Evolutionary conservation across 164 flowering plant genomes (phyloP), one percentile per base, ranked within the genome.

Genomic region (Tinospora cordifolia): DNA sequence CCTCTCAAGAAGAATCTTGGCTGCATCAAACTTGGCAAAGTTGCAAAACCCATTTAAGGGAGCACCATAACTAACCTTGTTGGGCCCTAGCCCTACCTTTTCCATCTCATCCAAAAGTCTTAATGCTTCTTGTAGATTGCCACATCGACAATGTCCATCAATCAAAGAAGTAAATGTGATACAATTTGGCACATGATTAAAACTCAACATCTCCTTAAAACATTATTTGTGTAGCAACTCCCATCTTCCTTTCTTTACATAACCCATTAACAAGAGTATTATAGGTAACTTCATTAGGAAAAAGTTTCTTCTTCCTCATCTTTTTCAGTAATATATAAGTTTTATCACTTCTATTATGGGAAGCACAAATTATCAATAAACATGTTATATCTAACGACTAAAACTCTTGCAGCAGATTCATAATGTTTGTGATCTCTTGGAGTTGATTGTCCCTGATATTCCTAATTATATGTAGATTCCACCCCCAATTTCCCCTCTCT

Each of bases 241-340:
- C 78, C 69, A 85, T 65, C 78, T 92, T 92, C 66, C 90, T 87
- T 76, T 90, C 97, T 79, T 84, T 86, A 41, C 85, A 84, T 71
- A 92, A 88, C 36, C 96, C 97, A 76, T 83, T 81, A 63, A 90
- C 80, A 67, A 92, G 81, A 69, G 91, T 85, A 75, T 90, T 92
- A 62, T 90, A 92, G 26, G 92, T 84, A 34, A 88, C 81, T 76
- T 80, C 86, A 84, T 85, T 88, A 1, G 96, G 97, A 38, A 65
- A 19, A 39, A 87, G 24, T 81, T 65, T 82, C 73, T 64, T 83
- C 76, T 85, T 88, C 76, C 88, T 85, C 91, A 92, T 92, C 76
- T 80, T 90, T 71, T 75, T 90, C 80, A 92, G 71, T 63, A 90
- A 49, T 62, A 92, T 82, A 81, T 90, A 92, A 74, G 86, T 93